Evolutionary conservation across 805 yeast genomes (phyloP).

Genomic region (Candida vaughaniae): DNA sequence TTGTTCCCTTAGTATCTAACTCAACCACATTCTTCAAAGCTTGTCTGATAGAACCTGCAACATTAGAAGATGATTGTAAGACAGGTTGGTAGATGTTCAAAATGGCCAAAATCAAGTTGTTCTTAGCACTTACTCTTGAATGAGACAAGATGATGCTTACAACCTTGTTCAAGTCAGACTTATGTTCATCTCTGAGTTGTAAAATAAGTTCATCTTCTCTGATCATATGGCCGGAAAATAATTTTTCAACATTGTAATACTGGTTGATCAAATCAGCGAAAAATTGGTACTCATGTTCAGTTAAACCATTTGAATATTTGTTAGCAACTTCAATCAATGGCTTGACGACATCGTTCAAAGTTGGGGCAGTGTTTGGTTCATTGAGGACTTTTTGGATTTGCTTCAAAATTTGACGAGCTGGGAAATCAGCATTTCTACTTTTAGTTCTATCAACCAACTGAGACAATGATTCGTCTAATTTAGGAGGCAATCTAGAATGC

Average conservation of each 20-base stretch:
- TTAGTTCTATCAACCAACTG: constrained; percentile 65
- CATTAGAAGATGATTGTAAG: constrained; percentile 67
- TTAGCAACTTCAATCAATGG: constrained; percentile 74
- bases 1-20: constrained; percentile 84
- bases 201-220: constrained; percentile 93
- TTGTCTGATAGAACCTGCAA: constrained; percentile 65
- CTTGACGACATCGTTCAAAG: constrained; percentile 56
- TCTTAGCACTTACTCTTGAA: constrained; percentile 89
- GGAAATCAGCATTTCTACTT: constrained; percentile 79
- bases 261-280: constrained; percentile 68
- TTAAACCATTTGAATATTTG: constrained; percentile 71
- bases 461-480: constrained; percentile 66
- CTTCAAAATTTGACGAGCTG: constrained; percentile 80
- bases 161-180: constrained; percentile 71
- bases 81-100: constrained; percentile 78
- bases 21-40: constrained; percentile 79
- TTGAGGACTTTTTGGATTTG: constrained; percentile 60
- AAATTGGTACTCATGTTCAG: constrained; percentile 78
- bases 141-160: constrained; percentile 79
- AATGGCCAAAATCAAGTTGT: constrained; percentile 83
- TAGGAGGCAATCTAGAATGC: constrained; percentile 83
- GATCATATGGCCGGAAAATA: constrained; percentile 76
- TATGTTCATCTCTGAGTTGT: constrained; percentile 82
- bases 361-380: constrained; percentile 38
- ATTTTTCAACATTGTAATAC: constrained; percentile 73